Base-by-base conservation (phyloP, 2,329 filamentous ascomycete species). In the Alternaria sp. region DNA sequence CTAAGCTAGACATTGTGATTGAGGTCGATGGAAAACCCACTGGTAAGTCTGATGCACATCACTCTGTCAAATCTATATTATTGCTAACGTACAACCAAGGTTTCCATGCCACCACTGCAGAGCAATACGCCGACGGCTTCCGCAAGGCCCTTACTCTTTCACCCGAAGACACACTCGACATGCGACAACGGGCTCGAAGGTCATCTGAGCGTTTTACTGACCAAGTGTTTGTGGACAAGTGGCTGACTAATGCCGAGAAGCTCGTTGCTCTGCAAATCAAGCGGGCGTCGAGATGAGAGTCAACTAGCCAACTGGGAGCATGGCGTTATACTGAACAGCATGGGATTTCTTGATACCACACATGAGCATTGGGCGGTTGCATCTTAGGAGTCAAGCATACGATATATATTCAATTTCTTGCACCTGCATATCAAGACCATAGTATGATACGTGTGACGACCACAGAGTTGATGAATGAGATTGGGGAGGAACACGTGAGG, bases 1-100 rank as follows among this genome's bases (percentile, higher is more conserved):
- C 95, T 2, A 97, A 95, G 80, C 81, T 93, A 64, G 95, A 99
- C 76, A 99, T 99, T 68, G 94, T 98, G 16, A 87, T 93, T 10
- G 85, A 91, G 11, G 82, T 95, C 36, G 89, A 95, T 65, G 93
- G 92, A 4, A 82, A 90, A 66, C 88, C 90, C 11, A 97, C 92
- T 32, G 91, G 91, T 92, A 79, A 75, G 66, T 56, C 46, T 18
- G 10, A n/a, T 22, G 12, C 22, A 14, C 14, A 38, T 36, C 12
- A 16, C 30, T 10, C 20, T 11, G 41, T 14, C 5, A 38, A 0
- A 8, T 25, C 0, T 5, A 38, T 20, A 38, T 25, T 14, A 38
- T 52, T 65, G 41, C 67, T 60, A 32, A 61, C 7, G 8, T 14
- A 12, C 6, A 3, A n/a, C 16, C 74, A 43, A 87, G 94, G 95